Conservation (phyloP, 164 flowering plant genomes). For the Akebia trifoliata region DNA sequence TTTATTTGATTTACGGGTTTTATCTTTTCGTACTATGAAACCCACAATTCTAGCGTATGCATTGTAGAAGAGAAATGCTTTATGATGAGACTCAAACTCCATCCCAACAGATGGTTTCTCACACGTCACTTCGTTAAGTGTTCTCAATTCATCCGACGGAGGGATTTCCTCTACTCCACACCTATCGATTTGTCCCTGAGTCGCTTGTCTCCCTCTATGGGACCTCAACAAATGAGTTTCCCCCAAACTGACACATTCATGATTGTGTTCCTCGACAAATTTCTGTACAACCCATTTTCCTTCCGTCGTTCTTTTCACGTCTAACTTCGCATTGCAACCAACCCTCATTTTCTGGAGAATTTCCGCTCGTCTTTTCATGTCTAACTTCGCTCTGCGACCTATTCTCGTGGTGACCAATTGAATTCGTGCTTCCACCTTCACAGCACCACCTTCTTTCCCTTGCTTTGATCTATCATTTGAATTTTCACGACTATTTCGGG, state of each 20-base stretch:
- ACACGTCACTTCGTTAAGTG: conserved; percentile 6
- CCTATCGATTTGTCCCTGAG: neutral
- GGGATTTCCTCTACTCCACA: conserved; percentile 6
- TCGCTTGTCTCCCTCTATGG: conserved; percentile 11
- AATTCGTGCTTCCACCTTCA: conserved; percentile 12
- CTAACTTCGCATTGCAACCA: conserved; percentile 19
- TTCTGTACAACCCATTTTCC: conserved; percentile 22
- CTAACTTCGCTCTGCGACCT: conserved; percentile 13
- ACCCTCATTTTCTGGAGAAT: conserved; percentile 17
- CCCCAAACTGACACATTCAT: conserved; percentile 20
- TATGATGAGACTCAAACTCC: conserved; percentile 22
- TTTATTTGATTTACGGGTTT: conserved; percentile 17
- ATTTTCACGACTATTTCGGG: conserved; percentile 9
- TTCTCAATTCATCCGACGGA: neutral
- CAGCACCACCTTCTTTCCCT: conserved; percentile 10
- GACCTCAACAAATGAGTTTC: conserved; percentile 23
- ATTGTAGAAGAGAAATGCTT: conserved; percentile 18
- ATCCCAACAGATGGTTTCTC: conserved; percentile 17
- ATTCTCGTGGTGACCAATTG: conserved; percentile 4
- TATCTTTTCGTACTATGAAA: conserved; percentile 17
- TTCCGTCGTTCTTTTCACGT: conserved; percentile 12
- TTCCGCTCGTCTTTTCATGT: conserved; percentile 13
- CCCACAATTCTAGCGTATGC: conserved; percentile 19
- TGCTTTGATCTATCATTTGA: neutral
- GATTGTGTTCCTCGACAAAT: conserved; percentile 20